Evolutionary conservation across 2,329 filamentous ascomycete species (phyloP), one percentile per base, ranked within the genome.

Genomic region (Leptographium galeiforme): DNA sequence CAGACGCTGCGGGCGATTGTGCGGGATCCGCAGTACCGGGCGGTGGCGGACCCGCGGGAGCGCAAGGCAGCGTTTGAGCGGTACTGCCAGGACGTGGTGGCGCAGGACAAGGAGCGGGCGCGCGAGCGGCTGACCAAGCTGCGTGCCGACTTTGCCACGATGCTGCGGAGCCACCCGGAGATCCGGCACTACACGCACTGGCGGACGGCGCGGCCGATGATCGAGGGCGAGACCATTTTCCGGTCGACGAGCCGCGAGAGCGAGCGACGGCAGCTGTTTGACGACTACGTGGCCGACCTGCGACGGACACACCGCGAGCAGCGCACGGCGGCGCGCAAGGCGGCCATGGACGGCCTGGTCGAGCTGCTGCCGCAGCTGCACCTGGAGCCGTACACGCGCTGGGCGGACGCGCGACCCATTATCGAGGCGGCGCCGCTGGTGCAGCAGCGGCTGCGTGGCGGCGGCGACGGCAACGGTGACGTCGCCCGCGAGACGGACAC

Each of bases 111-210:
- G 73, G 89, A 94, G 68, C 86, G 87, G 61, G 90, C 90, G 64
- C 91, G 95, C 69, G 91, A 97, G 70, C 85, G 93, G 65, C 77
- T 95, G 67, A 78, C 87, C 62, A 97, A 96, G 73, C 77, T 97
- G 64, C 87, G 89, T 63, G 78, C 87, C 68, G 93, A 97, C 74
- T 98, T 98, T 69, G 85, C 86, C 61, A 90, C 84, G 53, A 98
- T 98, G 93, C 78, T 98, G 60, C 89, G 85, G 70, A 90, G 89
- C 60, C 91, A 98, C 67, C 89, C 90, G 57, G 93, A 98, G 68
- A 97, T 98, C 69, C 93, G 90, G 68, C 82, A 96, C 67, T 96
- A 94, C 68, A 96, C 91, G 44, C 85, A 89, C 57, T 98, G 93
- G 93, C 95, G 89, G 77, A 96, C 89, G 16, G 93, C 91, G 52